Evolutionary conservation across 140 eudicot genomes (phyloP), one percentile per base, ranked within the genome.

Genomic region (Flaveria floridana): DNA sequence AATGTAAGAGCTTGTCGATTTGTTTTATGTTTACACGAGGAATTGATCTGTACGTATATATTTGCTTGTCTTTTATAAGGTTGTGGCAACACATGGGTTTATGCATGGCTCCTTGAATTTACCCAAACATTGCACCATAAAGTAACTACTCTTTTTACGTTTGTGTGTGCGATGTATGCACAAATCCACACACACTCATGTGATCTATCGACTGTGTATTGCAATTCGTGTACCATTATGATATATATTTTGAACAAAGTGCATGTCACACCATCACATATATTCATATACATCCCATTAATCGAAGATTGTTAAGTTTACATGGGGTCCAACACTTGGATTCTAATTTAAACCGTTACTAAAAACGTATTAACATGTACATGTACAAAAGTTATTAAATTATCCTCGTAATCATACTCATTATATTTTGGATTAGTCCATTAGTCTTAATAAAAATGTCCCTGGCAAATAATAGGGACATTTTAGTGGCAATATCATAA

Each of bases 1-100:
- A 78, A 85, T 82, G 80, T 82, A 81, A 80, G 85, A 78, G 83
- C 82, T 76, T 82, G 93, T 81, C 87, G 74, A 73, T 71, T 82
- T 84, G 85, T 82, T 80, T 73, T 80, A 67, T 66, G 67, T 79
- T 76, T 53, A 41, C 75, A 82, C 82, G 73, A 82, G 81, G 73
- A 66, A 80, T 71, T 51, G 71, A 44, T 70, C 7, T 59, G 58
- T 23, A 23, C 25, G 25, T 28, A 66, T 61, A 10, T 73, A 44
- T 67, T 44, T 80, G 70, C 46, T 78, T 82, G 82, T 87, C 81
- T 56, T 66, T 71, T 70, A 28, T 74, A 52, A 28, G 44, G 71
- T 76, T 64, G 51, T 52, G 76, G 74, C 69, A 75, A 76, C 78
- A 71, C 85, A 76, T 65, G 82, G 83, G 82, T 64, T 71, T 76